Base-by-base conservation (phyloP, 176 grass and related monocot species). In the Oryza nivara region DNA sequence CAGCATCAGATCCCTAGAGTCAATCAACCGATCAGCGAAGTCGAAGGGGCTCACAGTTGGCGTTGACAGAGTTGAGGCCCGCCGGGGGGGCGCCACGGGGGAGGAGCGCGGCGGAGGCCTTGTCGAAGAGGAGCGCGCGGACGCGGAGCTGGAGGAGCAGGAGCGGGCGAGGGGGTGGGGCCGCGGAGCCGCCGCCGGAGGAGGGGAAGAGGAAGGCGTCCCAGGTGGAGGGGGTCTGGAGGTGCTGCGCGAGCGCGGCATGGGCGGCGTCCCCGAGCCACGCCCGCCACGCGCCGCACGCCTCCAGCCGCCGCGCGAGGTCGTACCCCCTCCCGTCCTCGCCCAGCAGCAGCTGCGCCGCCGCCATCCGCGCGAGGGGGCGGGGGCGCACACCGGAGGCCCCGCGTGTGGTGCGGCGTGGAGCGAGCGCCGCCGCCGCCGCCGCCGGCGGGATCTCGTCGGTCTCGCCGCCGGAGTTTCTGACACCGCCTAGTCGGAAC, bases 271-370 rank as follows among this genome's bases (percentile, higher is more conserved):
- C 96, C 69, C 93, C 93, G 74, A 99, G 86, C 93, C 96, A 99
- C 76, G 86, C 71, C 4, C 93, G 96, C 96, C 96, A 99, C 49
- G 90, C 89, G 45, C 93, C 96, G 88, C 96, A 94, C 34, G 73
- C 74, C 52, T 96, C 96, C 83, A 99, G 83, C 85, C 88, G 75
- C 77, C 83, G 88, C 12, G 96, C 96, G n/a, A 98, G 89, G 10
- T 98, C 93, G 83, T 96, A 98, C 26, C 93, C 93, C 56, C 76
- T 77, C n/a, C 96, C 96, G 70, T 99, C 96, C 72, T 99, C 93
- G 43, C 96, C 96, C 70, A 99, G 88, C n/a, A 99, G 88, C 86
- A 82, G 85, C 74, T 87, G 81, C 47, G 89, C 79, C 45, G 48
- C 83, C 66, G 91, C 84, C 84, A 80, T 80, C 67, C 54, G 19